phyloP scores from a whole-genome alignment of 306 rosid genomes.

The Inga leiocalycina region DNA sequence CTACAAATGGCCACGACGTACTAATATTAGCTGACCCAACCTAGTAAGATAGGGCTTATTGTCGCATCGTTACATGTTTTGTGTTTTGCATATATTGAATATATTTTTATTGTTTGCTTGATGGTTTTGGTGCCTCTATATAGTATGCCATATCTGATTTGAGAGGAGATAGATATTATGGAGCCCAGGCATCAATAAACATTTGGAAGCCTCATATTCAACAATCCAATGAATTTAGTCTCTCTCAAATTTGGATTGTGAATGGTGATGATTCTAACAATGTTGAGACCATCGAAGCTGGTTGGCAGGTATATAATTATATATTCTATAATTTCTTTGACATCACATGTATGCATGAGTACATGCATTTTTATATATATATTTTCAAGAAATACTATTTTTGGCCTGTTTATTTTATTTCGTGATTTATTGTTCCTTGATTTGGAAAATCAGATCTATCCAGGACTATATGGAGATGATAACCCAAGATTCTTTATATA shows the following conservation, averaged over 20 bases:
- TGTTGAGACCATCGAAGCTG: background rate
- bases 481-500: slow-evolving; percentile 38
- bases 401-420: background rate
- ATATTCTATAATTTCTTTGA: too few species aligned
- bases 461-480: slow-evolving; percentile 53
- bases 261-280: too few species aligned
- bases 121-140: background rate
- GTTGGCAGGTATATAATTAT: background rate
- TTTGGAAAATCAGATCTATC: slow-evolving; percentile 44
- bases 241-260: too few species aligned
- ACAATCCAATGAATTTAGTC: background rate
- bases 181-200: background rate
- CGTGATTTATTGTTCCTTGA: too few species aligned
- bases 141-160: background rate
- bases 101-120: background rate
- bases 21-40: background rate
- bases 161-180: background rate
- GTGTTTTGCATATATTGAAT: background rate
- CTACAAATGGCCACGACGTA: slow-evolving; percentile 55
- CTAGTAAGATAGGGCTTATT: too few species aligned
- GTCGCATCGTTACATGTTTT: too few species aligned
- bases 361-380: too few species aligned
- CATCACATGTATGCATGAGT: background rate
- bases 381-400: too few species aligned
- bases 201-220: background rate